phyloP scores from a whole-genome alignment of 306 rosid species.

The Cicer judaicum region DNA sequence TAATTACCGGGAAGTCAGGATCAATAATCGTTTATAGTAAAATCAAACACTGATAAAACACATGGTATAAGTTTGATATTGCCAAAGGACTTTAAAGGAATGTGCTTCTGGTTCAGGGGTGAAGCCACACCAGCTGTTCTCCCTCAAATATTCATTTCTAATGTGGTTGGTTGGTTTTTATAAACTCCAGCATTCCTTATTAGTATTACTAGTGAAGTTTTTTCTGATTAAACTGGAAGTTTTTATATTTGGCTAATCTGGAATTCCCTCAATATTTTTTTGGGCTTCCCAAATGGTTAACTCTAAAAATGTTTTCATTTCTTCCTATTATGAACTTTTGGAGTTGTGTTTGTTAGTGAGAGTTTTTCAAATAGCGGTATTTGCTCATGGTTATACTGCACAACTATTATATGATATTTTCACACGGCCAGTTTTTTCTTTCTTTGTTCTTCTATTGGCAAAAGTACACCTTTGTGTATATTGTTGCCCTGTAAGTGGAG shows the following conservation, averaged over 20 bases:
- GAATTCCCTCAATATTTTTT: not conserved
- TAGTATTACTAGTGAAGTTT: not conserved
- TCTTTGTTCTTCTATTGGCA: no score
- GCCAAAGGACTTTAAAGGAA: constrained; percentile 1
- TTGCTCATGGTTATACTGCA: not conserved
- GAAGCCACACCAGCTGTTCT: not conserved
- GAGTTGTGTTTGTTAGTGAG: not conserved
- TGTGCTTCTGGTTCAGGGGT: constrained; percentile 7
- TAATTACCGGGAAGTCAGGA: constrained; percentile 23
- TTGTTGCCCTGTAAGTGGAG: constrained; percentile 24
- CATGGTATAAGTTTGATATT: not conserved
- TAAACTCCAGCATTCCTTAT: constrained; percentile 2
- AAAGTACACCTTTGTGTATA: constrained; percentile 12
- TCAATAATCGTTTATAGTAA: constrained; percentile 7
- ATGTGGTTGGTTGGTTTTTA: constrained; percentile 24
- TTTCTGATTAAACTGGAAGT: not conserved
- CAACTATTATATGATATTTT: not conserved
- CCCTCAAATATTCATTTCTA: constrained; percentile 20
- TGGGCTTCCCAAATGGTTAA: constrained; percentile 6
- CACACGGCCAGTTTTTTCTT: no score
- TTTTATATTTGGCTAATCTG: constrained; percentile 1
- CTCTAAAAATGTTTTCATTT: not conserved
- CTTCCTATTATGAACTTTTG: constrained; percentile 13
- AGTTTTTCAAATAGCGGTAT: constrained; percentile 10
- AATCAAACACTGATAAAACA: not conserved